phyloP scores from a whole-genome alignment of 2,329 filamentous ascomycete species.

The Fusarium sp. region DNA sequence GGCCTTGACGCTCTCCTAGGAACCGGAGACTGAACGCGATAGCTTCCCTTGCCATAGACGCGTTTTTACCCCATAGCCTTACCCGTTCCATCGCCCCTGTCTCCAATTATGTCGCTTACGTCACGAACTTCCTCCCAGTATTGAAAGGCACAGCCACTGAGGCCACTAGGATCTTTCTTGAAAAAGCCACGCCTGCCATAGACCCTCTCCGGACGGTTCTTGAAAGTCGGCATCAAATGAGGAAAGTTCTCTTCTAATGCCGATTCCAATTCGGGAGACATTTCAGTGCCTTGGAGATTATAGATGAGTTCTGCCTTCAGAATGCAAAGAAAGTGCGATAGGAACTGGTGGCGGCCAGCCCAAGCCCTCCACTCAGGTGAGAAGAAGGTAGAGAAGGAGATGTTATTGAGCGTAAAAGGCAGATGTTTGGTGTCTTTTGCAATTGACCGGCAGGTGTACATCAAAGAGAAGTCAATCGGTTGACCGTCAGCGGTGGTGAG shows the following conservation, averaged over 20 bases:
- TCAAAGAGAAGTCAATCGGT: background rate
- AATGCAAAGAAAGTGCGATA: background rate
- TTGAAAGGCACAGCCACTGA: background rate
- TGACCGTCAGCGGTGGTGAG: background rate
- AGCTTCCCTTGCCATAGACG: background rate
- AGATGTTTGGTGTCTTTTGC: background rate
- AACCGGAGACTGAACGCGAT: background rate
- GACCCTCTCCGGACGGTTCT: background rate
- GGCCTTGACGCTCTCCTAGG: background rate
- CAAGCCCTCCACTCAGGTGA: background rate
- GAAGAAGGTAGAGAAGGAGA: background rate
- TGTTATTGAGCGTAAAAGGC: background rate
- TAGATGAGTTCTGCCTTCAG: background rate
- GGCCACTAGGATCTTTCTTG: rapidly evolving
- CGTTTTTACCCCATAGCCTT: background rate
- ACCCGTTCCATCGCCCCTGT: rapidly evolving
- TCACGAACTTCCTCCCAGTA: background rate
- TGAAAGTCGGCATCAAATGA: background rate
- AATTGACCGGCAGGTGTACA: background rate
- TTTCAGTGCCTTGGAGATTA: background rate
- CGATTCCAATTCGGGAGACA: background rate
- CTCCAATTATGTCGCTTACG: background rate
- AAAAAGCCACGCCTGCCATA: background rate
- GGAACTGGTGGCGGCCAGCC: background rate
- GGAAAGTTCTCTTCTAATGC: background rate